phyloP scores from a whole-genome alignment of 768 basidiomycete genomes.

The Lentinula sp. region DNA sequence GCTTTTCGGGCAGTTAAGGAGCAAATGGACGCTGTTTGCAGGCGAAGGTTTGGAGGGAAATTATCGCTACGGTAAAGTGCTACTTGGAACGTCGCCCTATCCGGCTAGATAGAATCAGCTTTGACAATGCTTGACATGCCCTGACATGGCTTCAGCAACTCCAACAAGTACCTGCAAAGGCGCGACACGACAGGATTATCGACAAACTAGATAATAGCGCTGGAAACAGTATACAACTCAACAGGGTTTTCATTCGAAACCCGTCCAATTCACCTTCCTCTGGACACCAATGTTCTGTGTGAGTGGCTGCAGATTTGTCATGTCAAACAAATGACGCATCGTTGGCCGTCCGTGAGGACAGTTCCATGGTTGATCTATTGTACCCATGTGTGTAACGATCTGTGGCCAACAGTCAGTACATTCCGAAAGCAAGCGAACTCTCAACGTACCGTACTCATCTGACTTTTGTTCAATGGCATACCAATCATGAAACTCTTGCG shows the following conservation, averaged over 20 bases:
- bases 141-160: too few relatives aligned
- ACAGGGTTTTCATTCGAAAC: background rate
- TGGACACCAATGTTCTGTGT: background rate
- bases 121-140: background rate
- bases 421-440: background rate
- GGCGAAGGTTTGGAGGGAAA: slow-evolving; percentile 67
- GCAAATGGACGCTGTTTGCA: slow-evolving; percentile 58
- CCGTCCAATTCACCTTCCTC: background rate
- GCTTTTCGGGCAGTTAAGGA: slow-evolving; percentile 67
- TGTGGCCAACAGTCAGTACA: slow-evolving; percentile 17
- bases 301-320: slow-evolving; percentile 16
- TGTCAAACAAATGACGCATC: slow-evolving; percentile 69
- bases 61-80: slow-evolving; percentile 49
- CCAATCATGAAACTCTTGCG: slow-evolving; percentile 97
- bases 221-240: background rate
- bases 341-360: slow-evolving; percentile 86
- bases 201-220: too few relatives aligned
- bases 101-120: background rate
- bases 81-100: background rate
- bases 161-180: too few relatives aligned
- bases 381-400: slow-evolving; percentile 79
- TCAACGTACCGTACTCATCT: slow-evolving; percentile 65
- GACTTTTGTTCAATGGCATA: slow-evolving; percentile 64
- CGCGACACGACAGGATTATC: too few relatives aligned
- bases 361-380: slow-evolving; percentile 83